Evolutionary conservation across 192 early-diverging fungal species (phyloP), one percentile per base, ranked within the genome.

Genomic region (Spizellomyces punctatus): DNA sequence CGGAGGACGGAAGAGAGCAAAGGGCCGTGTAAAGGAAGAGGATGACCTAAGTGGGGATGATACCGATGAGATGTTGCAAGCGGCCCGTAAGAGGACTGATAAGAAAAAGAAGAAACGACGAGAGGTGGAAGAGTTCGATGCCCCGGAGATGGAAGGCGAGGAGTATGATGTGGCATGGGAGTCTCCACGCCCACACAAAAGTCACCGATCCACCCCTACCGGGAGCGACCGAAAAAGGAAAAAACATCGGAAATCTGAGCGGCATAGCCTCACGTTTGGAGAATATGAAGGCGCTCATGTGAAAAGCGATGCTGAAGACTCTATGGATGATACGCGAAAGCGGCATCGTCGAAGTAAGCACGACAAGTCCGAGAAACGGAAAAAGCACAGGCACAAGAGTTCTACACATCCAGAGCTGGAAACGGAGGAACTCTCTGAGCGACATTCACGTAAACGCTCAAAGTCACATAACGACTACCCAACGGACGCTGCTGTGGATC

Each of bases 51-150:
- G 77, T 58, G 77, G 77, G 36, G 77, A 78, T 41, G 77, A 78
- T 63, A 78, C 77, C 41, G 77, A 78, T 55, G 67, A 62, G 64
- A 78, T 78, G 77, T 55, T 78, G 36, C 72, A 71, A 14, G 65
- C 64, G 6, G 77, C 77, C 21, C 63, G 48, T 17, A 44, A 68
- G 45, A 45, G 47, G 41, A 65, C 69, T 16, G 69, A 62, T 8
- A 57, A 47, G 52, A 22, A n/a, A 17, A 43, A 64, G 64, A 60
- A 64, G 71, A 16, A 49, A 43, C 44, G 67, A 58, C 48, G 73
- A 27, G 72, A 81, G 58, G 72, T 69, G 58, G 64, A 77, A 10
- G 49, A 67, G 21, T 52, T 21, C 41, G 66, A 19, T 41, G 14
- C 16, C 43, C 46, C n/a, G 4, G 36, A 63, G 10, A 52, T 47